Percentiles rank a stretch among this genome's conserved stretches.
Conservation (phyloP, 139 green algal species). For the Micractinium sp. region DNA sequence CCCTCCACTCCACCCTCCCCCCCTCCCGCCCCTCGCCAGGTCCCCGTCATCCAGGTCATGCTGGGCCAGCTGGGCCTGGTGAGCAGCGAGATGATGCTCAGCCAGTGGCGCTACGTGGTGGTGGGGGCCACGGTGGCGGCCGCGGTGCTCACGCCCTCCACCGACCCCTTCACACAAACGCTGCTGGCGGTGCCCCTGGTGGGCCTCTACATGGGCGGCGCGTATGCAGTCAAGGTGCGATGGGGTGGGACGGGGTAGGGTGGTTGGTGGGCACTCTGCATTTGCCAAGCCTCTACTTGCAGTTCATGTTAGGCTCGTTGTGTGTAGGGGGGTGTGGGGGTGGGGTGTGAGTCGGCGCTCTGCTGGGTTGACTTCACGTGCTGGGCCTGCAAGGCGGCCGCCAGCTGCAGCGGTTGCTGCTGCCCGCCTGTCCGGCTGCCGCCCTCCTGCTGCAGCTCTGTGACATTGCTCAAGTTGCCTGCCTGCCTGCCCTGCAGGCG, state of each 20-base stretch:
- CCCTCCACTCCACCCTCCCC: not conserved
- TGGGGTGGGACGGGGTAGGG: not conserved
- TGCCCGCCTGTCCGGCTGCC: too few relatives aligned
- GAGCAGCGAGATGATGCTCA: slow-evolving; percentile 90
- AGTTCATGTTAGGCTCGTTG: too few relatives aligned
- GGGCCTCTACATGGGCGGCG: slow-evolving; percentile 95
- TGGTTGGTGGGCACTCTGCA: too few relatives aligned
- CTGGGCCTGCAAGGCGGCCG: too few relatives aligned
- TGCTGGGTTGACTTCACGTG: too few relatives aligned
- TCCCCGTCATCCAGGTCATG: slow-evolving; percentile 97
- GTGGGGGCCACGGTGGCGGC: slow-evolving; percentile 93
- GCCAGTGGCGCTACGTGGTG: slow-evolving; percentile 95
- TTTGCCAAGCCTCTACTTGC: too few relatives aligned
- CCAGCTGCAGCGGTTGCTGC: too few relatives aligned
- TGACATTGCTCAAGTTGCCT: too few relatives aligned
- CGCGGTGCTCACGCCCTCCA: slow-evolving; percentile 97
- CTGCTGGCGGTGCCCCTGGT: slow-evolving; percentile 95
- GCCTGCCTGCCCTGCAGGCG: not conserved
- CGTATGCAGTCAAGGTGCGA: slow-evolving; percentile 34
- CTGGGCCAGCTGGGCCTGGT: slow-evolving; percentile 94
- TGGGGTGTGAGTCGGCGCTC: too few relatives aligned
- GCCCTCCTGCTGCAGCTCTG: too few relatives aligned
- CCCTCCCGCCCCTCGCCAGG: slow-evolving; percentile 61
- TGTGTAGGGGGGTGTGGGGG: too few relatives aligned
- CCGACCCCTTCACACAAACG: slow-evolving; percentile 98